Evolutionary conservation across 805 yeast genomes (phyloP), one percentile per base, ranked within the genome.

Genomic region (Middelhovenomyces tepae): DNA sequence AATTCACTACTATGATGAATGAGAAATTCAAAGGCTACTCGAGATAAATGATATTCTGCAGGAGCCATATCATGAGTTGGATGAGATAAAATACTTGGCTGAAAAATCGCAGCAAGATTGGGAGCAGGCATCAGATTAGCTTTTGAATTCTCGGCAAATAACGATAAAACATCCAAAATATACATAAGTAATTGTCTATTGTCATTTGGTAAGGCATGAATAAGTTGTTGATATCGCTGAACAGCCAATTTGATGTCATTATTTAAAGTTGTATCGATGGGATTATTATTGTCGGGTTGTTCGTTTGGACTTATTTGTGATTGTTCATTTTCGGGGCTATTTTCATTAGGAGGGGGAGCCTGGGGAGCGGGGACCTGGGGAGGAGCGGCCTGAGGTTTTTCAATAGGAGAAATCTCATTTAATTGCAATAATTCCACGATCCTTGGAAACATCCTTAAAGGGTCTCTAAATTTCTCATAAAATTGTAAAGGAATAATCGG

Each of bases 61-160:
- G 96, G 96, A 26, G 79, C 73, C 77, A 89, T 73, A 52, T 87
- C 95, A 55, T 91, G 96, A 44, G 69, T 71, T 4, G 95, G 94
- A 55, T 89, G 97, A 7, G 94, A 81, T 34, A 91, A 64, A 11
- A 91, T 75, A n/a, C 95, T 82, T 3, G 98, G 97, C 60, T 91
- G 98, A 62, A 91, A 91, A 37, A 91, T 83, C 2, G 97, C 95
- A 1, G 97, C 94, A 43, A 91, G 63, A 53, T 91, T 91, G 47
- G 85, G 73, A 1, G 94, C 83, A 2, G 95, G 76, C 99, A 91
- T 91, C 43, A 84, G 64, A 54, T 87, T 91, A 39, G 73, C 73
- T 31, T 71, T 72, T 10, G 93, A 69, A 48, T 81, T 78, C 38
- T 79, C 73, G 27, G 86, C 80, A 48, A 91, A 93, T 60, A 86